Conservation (phyloP, 257 asterid genomes). For the Solanum habrochaites region DNA sequence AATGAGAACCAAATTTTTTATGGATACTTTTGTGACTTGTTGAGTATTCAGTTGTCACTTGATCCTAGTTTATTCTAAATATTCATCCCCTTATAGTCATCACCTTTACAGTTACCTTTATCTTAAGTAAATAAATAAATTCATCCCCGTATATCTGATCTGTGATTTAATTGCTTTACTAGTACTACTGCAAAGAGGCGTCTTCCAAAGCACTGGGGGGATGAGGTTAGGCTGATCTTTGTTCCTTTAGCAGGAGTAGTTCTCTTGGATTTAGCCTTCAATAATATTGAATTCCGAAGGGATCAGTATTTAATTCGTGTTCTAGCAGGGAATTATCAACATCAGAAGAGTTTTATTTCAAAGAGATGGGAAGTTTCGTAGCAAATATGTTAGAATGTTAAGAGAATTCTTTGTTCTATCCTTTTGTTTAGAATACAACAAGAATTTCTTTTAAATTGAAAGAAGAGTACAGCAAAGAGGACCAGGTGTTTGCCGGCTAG, state of each 20-base stretch:
- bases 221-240: neutral
- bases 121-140: no score
- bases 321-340: neutral
- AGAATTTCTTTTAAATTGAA: neutral
- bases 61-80: neutral
- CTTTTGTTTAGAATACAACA: neutral
- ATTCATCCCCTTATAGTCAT: neutral
- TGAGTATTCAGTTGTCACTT: neutral
- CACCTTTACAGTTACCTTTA: no score
- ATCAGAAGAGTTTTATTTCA: neutral
- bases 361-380: neutral
- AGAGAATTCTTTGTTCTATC: neutral
- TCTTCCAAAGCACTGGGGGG: neutral
- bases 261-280: neutral
- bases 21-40: neutral
- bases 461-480: neutral
- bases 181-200: neutral
- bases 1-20: neutral
- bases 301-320: neutral
- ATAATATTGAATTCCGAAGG: neutral
- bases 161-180: neutral
- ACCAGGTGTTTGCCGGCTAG: neutral
- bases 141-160: neutral
- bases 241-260: neutral
- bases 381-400: neutral